Percentiles rank a stretch among this genome's conserved stretches.
Conservation (phyloP, 1,284 basidiomycete species). For the Cryptococcus sp. region DNA sequence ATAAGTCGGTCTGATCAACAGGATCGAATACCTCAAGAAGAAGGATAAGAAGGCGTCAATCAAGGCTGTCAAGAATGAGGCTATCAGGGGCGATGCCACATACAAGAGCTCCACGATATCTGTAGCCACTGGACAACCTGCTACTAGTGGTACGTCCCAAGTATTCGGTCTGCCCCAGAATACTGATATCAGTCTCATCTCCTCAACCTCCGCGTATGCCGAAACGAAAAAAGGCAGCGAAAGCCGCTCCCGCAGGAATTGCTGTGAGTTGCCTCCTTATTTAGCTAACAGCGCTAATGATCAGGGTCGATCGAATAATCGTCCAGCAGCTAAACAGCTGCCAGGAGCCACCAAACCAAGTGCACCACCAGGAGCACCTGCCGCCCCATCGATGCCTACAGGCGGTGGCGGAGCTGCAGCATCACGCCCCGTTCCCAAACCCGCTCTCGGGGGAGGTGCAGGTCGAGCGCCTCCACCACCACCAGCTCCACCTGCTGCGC, state of each 20-base stretch:
- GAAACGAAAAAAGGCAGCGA: conserved; percentile 40
- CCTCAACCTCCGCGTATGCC: conserved; percentile 85
- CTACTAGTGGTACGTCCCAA: conserved; percentile 56
- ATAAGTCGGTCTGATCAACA: conserved; percentile 35
- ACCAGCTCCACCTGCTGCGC: conserved; percentile 56
- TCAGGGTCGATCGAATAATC: conserved; percentile 30
- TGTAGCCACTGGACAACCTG: conserved; percentile 81
- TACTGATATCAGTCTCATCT: conserved; percentile 55
- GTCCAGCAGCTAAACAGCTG: conserved; percentile 42
- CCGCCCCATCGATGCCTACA: conserved; percentile 18
- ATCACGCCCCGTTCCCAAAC: conserved; percentile 20
- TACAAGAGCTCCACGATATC: conserved; percentile 94
- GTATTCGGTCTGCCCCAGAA: neutral
- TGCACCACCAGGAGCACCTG: conserved; percentile 35
- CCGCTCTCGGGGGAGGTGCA: conserved; percentile 27
- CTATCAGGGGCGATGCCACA: conserved; percentile 68
- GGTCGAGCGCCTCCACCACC: conserved; percentile 55
- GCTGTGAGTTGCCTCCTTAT: conserved; percentile 9
- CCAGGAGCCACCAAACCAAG: conserved; percentile 47
- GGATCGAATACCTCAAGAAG: conserved; percentile 89
- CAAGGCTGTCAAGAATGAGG: conserved; percentile 86
- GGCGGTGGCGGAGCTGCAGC: conserved; percentile 35
- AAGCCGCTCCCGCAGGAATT: conserved; percentile 36
- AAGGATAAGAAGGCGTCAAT: conserved; percentile 91
- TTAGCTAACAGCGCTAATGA: too few relatives aligned